Evolutionary conservation across 345 rosid genomes (phyloP).

Genomic region (Lepidium didymum): DNA sequence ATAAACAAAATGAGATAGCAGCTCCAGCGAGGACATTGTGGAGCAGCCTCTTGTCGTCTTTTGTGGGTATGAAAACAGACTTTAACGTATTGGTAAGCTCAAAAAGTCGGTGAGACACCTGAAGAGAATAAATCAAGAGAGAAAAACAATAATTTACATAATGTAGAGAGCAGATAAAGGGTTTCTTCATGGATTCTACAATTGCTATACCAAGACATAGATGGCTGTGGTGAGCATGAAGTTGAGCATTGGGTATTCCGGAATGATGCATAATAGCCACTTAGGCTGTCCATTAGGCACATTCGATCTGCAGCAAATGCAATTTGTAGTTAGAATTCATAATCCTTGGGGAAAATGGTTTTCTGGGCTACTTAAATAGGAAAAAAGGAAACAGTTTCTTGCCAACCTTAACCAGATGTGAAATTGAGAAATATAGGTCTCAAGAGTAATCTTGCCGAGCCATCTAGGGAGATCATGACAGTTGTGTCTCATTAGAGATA

Average conservation of each 20-base stretch:
- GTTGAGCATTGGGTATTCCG: constrained; percentile 88
- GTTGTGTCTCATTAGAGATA: constrained; percentile 4
- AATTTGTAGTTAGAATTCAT: background rate
- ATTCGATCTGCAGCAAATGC: constrained; percentile 51
- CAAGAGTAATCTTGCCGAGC: constrained; percentile 96
- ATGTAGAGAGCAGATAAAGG: background rate
- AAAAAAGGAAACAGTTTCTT: background rate
- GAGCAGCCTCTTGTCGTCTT: constrained; percentile 58
- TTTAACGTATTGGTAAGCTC: constrained; percentile 71
- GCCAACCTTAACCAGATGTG: constrained; percentile 97
- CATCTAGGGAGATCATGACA: constrained; percentile 44
- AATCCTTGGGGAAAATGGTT: background rate
- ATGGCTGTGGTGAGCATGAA: constrained; percentile 94
- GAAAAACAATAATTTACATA: background rate
- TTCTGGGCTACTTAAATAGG: background rate
- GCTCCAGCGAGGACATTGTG: constrained; percentile 57
- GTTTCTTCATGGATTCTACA: background rate
- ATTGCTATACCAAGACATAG: constrained; percentile 60
- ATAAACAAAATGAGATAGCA: constrained; percentile 52
- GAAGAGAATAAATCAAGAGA: constrained; percentile 21
- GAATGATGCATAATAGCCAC: constrained; percentile 86
- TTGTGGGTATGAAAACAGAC: constrained; percentile 64
- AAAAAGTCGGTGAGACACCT: constrained; percentile 78
- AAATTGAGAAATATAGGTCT: constrained; percentile 92
- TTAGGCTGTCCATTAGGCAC: constrained; percentile 87